A percentile compares a stretch with the other conserved stretches of the same genome.
Evolutionary conservation across 2,329 filamentous ascomycete species (phyloP).

Genomic region (Trichoderma pleuroti): DNA sequence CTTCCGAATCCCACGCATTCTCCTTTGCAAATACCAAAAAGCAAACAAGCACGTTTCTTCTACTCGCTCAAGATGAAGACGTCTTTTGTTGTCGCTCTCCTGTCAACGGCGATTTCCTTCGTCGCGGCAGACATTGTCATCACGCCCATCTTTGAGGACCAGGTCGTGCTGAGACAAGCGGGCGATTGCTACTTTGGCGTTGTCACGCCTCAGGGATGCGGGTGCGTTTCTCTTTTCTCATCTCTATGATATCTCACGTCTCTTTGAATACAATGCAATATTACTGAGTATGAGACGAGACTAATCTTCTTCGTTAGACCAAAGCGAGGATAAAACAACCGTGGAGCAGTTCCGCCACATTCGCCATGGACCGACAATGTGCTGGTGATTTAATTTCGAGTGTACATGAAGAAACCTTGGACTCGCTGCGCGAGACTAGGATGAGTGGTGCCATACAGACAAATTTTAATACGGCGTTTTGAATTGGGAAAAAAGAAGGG

Average conservation of each 20-base stretch:
- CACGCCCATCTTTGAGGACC: constrained; percentile 49
- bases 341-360: not conserved
- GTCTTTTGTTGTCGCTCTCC: constrained; percentile 32
- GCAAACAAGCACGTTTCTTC: not conserved
- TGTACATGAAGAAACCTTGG: not conserved
- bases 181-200: constrained; percentile 57
- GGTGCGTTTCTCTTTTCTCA: constrained; percentile 38
- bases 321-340: not conserved
- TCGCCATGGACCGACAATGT: not conserved
- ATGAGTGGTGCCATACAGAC: not conserved
- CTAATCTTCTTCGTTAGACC: not conserved
- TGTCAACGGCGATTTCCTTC: constrained; percentile 45
- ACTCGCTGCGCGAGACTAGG: not conserved
- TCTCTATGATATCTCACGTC: not conserved
- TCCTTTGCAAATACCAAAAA: not conserved
- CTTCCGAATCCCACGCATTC: not conserved
- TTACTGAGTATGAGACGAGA: not conserved
- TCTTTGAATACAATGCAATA: not conserved
- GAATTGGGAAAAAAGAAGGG: not conserved
- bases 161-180: constrained; percentile 46
- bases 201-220: constrained; percentile 55
- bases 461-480: not conserved
- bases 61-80: constrained; percentile 29
- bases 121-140: constrained; percentile 53
- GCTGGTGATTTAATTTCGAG: not conserved